Percentiles rank a stretch among this genome's conserved stretches.
Evolutionary conservation across 371 early-diverging fungal genomes (phyloP).

Genomic region (Mortierella sp.): DNA sequence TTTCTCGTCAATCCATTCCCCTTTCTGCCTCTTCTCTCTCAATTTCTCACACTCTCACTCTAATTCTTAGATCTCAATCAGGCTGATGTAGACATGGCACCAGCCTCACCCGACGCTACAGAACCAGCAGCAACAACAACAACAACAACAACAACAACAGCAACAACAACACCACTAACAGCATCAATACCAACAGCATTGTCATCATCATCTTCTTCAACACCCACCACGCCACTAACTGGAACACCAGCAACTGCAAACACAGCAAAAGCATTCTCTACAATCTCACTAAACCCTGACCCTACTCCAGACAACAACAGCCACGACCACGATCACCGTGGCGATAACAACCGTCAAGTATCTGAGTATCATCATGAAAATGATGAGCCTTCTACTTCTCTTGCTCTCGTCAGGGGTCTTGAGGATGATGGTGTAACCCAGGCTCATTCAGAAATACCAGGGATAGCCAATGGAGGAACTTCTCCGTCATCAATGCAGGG

Average conservation of each 20-base stretch:
- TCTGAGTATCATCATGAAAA: neutral
- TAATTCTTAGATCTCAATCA: constrained; percentile 3
- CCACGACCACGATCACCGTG: neutral
- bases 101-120: neutral
- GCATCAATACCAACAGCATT: neutral
- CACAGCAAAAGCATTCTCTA: neutral
- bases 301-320: neutral
- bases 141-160: neutral
- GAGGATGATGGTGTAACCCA: constrained; percentile 1
- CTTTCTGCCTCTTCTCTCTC: neutral
- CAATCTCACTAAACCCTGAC: neutral
- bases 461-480: neutral
- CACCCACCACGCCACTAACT: neutral
- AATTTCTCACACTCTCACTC: constrained; percentile 1
- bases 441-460: neutral
- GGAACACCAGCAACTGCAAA: neutral
- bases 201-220: neutral
- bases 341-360: neutral
- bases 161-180: neutral
- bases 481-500: neutral
- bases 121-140: neutral
- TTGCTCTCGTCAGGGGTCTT: neutral
- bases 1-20: neutral
- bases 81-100: constrained; percentile 19
- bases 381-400: neutral